Conservation (phyloP, 306 rosid species). For the Inga oerstediana region DNA sequence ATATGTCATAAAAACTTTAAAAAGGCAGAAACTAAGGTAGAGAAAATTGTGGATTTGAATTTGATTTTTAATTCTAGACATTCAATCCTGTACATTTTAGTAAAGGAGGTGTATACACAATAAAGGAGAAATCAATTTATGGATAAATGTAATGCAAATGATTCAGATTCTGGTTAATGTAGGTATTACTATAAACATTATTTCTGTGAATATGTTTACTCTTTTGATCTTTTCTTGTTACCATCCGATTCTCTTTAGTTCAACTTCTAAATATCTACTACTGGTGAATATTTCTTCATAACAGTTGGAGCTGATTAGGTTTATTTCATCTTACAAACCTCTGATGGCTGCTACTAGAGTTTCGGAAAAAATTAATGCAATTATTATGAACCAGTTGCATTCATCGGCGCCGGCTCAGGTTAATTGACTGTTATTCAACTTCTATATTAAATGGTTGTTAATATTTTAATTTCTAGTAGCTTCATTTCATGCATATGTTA, state of each 20-base stretch:
- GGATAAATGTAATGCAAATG: slow-evolving; percentile 4
- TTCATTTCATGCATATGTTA: slow-evolving; percentile 30
- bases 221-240: slow-evolving; percentile 1
- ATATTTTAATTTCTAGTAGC: slow-evolving; percentile 37
- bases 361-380: slow-evolving; percentile 68
- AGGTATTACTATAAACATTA: slow-evolving; percentile 4
- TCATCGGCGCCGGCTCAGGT: slow-evolving; percentile 77
- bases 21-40: neutral
- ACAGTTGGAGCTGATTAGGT: slow-evolving; percentile 86
- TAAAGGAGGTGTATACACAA: neutral
- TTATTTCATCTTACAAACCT: slow-evolving; percentile 85
- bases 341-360: slow-evolving; percentile 68
- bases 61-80: slow-evolving; percentile 22
- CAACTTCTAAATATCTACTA: slow-evolving; percentile 22
- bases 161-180: slow-evolving; percentile 4
- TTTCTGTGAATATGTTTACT: neutral
- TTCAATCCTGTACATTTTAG: slow-evolving; percentile 6
- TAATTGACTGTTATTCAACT: slow-evolving; percentile 30
- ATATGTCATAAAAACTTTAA: slow-evolving; percentile 20
- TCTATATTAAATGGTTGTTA: slow-evolving; percentile 7
- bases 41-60: slow-evolving; percentile 4
- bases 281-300: slow-evolving; percentile 40
- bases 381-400: slow-evolving; percentile 61
- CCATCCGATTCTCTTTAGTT: neutral
- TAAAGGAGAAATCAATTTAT: neutral